phyloP scores from a whole-genome alignment of 31 red algal species.

The Asparagopsis taxiformis region DNA sequence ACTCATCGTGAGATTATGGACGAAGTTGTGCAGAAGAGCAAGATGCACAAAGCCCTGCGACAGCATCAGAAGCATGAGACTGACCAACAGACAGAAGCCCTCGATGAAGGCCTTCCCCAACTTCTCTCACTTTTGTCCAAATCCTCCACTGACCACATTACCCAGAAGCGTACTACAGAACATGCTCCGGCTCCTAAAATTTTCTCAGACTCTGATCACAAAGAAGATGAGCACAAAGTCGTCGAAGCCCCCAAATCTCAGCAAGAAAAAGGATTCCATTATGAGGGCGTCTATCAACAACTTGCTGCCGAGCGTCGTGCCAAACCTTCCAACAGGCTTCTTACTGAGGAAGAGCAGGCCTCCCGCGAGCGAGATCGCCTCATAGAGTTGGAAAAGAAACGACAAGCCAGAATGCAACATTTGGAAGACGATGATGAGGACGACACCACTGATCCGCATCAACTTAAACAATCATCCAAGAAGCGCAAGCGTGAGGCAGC shows the following conservation, averaged over 20 bases:
- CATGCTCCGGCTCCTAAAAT: neutral
- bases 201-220: neutral
- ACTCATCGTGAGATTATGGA: slow-evolving; percentile 69
- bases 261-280: slow-evolving; percentile 22
- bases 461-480: neutral
- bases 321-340: slow-evolving; percentile 43
- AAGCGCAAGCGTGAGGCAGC: neutral
- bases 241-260: neutral
- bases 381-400: slow-evolving; percentile 35
- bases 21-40: slow-evolving; percentile 69
- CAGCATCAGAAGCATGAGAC: slow-evolving; percentile 51
- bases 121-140: slow-evolving; percentile 45
- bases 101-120: slow-evolving; percentile 46
- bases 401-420: slow-evolving; percentile 39
- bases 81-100: slow-evolving; percentile 49
- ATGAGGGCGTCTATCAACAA: slow-evolving; percentile 51
- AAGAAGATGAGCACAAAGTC: neutral
- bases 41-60: slow-evolving; percentile 66
- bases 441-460: neutral
- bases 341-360: slow-evolving; percentile 63
- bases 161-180: neutral
- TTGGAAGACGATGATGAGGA: slow-evolving; percentile 35
- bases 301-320: slow-evolving; percentile 58
- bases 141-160: neutral
- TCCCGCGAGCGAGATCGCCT: slow-evolving; percentile 32